Evolutionary conservation across 257 asterid genomes (phyloP).

Genomic region (Jacaranda mimosifolia): DNA sequence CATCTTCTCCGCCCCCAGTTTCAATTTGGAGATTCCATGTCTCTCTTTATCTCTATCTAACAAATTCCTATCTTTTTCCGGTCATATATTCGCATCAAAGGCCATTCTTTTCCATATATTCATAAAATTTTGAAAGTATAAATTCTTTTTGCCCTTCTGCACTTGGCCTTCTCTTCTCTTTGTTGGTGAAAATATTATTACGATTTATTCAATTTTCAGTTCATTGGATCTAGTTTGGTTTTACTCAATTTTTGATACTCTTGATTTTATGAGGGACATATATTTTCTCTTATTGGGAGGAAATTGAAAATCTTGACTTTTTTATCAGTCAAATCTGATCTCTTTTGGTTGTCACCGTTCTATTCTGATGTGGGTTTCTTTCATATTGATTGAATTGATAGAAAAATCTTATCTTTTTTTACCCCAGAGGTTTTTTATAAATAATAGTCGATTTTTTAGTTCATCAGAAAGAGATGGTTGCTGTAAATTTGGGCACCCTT

Average conservation of each 20-base stretch:
- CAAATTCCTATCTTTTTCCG: background rate
- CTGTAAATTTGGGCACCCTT: constrained; percentile 84
- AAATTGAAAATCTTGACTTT: background rate
- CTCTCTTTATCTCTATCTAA: constrained; percentile 18
- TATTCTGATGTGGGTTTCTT: constrained; percentile 33
- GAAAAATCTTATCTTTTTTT: constrained; percentile 23
- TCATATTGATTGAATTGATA: constrained; percentile 27
- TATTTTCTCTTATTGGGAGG: background rate
- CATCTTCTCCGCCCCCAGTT: constrained; percentile 67
- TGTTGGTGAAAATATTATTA: background rate
- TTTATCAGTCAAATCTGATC: constrained; percentile 18
- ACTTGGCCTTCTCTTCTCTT: background rate
- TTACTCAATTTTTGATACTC: background rate
- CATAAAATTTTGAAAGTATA: background rate
- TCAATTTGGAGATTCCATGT: constrained; percentile 12
- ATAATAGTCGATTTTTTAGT: background rate
- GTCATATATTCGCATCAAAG: background rate
- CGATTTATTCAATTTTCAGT: background rate
- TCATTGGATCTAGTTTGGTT: constrained; percentile 36
- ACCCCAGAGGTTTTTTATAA: constrained; percentile 8
- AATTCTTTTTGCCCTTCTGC: background rate
- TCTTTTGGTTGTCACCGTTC: constrained; percentile 21
- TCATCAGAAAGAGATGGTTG: constrained; percentile 51
- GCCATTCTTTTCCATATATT: background rate
- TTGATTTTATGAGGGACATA: background rate